Evolutionary conservation across 164 flowering plant genomes (phyloP), one percentile per base, ranked within the genome.

Genomic region (Magnolia officinalis): DNA sequence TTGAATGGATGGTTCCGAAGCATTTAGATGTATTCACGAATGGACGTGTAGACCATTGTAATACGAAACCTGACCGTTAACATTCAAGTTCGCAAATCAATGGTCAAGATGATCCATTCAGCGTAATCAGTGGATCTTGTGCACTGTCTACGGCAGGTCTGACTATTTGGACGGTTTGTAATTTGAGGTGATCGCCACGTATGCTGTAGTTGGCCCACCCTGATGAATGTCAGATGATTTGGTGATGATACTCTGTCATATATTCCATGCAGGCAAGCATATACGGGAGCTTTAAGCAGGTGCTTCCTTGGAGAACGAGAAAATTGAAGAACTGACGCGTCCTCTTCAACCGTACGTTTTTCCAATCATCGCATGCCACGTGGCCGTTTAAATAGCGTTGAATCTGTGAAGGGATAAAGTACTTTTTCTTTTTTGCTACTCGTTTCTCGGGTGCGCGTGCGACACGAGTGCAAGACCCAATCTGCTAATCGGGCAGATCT

Each of bases 241-340:
- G 45, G 45, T 37, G 45, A 37, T 37, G 45, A 37, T 19, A 19
- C 18, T 63, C 3, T 14, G 26, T 63, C 6, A 37, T 9, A 51
- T n/a, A 51, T 29, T 20, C 1, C 21, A 9, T 73, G 81, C 87
- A 88, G 93, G 85, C 81, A 8, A 87, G 74, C 79, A 75, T 90
- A 77, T 87, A 81, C 71, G 93, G 81, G 63, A 77, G 89, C 76
- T 76, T 90, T 24, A 87, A 86, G 83, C 90, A 86, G 45, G 85
- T 76, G 83, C 85, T 86, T 78, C 88, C 87, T 58, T 85, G 87
- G 91, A 76, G 84, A 52, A 50, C 49, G n/a, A 78, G 78, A 29
- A 80, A 75, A 72, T 59, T 73, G 76, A 63, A 79, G 78, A 78
- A 81, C 18, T 74, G 67, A 73, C 29, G 37, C 52, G 50, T 16